Conservation (phyloP, 345 rosid genomes). For the Eutrema yunnanense region DNA sequence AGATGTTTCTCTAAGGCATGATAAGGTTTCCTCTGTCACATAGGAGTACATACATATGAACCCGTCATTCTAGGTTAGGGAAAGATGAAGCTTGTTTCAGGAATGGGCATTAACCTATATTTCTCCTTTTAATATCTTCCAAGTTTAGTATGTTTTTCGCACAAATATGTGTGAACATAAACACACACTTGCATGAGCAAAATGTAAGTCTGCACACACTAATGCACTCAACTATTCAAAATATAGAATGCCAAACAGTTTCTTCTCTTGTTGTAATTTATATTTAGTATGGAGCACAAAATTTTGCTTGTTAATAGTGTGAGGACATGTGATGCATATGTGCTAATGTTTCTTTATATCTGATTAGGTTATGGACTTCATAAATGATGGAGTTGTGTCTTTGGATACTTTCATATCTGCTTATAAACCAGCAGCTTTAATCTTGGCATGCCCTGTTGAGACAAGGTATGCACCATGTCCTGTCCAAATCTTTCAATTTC, state of each 20-base stretch:
- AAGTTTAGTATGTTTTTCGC: no score
- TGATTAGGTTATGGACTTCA: conserved; percentile 88
- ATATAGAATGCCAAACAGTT: not conserved
- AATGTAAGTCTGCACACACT: no score
- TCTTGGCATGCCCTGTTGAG: conserved; percentile 64
- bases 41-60: no score
- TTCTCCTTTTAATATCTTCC: no score
- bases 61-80: no score
- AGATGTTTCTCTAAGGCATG: no score
- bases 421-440: conserved; percentile 61
- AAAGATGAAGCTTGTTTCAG: no score
- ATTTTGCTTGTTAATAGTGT: not conserved
- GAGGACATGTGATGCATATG: not conserved
- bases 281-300: not conserved
- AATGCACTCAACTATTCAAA: no score
- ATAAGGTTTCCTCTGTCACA: no score
- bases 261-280: not conserved
- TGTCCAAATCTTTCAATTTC: conserved; percentile 2
- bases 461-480: conserved; percentile 49
- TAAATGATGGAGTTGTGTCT: conserved; percentile 89
- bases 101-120: no score
- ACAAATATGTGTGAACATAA: no score
- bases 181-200: no score
- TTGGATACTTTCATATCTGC: conserved; percentile 73
- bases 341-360: not conserved